Base-by-base conservation (phyloP, 1,139 yeast species). In the Debaryomycetaceae sp. region DNA sequence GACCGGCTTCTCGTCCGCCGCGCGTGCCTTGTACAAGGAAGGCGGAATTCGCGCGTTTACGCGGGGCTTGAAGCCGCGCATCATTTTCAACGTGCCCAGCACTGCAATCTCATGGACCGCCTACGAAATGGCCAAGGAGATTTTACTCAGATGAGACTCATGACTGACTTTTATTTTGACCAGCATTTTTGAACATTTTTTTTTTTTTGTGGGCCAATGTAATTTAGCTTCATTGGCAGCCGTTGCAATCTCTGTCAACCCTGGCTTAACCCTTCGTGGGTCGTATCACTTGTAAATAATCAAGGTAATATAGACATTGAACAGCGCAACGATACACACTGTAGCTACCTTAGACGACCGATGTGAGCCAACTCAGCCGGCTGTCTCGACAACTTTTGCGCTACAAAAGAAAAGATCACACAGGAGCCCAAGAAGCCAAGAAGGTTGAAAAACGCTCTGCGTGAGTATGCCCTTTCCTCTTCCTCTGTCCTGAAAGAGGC, bases 71-170 rank as follows among this genome's bases (percentile, higher is more conserved):
- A 79, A 81, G 51, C 97, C 99, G 29, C 76, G 99, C 57, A 79
- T 93, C 34, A 79, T 91, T 23, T 84, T 93, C 42, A 88, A 89
- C 55, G 89, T 91, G 54, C 99, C 99, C 14, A 83, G 95, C 29
- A 89, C 98, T 9, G 98, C 98, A 20, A 89, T 91, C 39, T 81
- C 95, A 42, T 91, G 98, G 98, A 91, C 97, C 2, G 89, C 96
- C 15, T 91, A 93, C 57, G 98, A 91, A 56, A 85, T 89, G 93
- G 97, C 96, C 26, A 91, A 91, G 59, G 83, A 78, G 45, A 68
- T 82, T 31, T 58, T 73, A 45, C 52, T 59, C 13, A 30, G 26
- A 25, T 27, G 20, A 28, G 5, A 9, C n/a, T n/a, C n/a, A n/a
- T n/a, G n/a, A n/a, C n/a, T n/a, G n/a, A n/a, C n/a, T n/a, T n/a